A percentile compares a stretch with the other conserved stretches of the same genome.
Conservation (phyloP, 495 filamentous ascomycete genomes). For the Hypoxylon subgilvum region DNA sequence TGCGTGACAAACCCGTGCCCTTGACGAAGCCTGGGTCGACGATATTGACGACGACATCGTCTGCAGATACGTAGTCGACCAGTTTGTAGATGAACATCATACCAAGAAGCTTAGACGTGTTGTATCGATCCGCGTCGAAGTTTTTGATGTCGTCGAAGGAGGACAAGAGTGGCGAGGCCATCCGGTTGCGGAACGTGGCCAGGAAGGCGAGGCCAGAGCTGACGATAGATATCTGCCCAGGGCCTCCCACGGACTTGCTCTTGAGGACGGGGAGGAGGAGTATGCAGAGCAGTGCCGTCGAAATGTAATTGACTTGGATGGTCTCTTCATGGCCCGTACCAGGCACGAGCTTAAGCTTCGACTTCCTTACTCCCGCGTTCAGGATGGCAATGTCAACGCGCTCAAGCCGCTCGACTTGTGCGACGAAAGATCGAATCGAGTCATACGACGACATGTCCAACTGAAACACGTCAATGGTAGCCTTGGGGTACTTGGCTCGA, state of each 20-base stretch:
- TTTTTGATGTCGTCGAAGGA: slow-evolving; percentile 50
- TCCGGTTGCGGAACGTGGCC: slow-evolving; percentile 44
- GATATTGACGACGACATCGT: slow-evolving; percentile 57
- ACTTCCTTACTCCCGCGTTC: slow-evolving; percentile 56
- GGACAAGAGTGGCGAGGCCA: slow-evolving; percentile 44
- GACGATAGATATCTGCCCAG: slow-evolving; percentile 51
- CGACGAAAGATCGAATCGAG: slow-evolving; percentile 54
- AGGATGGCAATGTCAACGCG: slow-evolving; percentile 59
- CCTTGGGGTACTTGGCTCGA: slow-evolving; percentile 40
- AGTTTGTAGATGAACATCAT: slow-evolving; percentile 53
- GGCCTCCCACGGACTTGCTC: slow-evolving; percentile 37
- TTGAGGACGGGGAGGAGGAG: slow-evolving; percentile 58
- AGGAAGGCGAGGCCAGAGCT: slow-evolving; percentile 43
- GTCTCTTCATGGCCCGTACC: slow-evolving; percentile 56
- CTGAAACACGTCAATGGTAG: slow-evolving; percentile 60
- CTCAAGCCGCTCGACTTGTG: slow-evolving; percentile 42
- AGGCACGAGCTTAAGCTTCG: slow-evolving; percentile 37
- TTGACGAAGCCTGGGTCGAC: slow-evolving; percentile 54
- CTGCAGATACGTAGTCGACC: slow-evolving; percentile 46
- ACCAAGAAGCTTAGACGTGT: slow-evolving; percentile 49
- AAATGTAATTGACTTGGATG: slow-evolving; percentile 58
- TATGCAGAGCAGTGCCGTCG: slow-evolving; percentile 54
- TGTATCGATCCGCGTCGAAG: slow-evolving; percentile 46
- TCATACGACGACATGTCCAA: slow-evolving; percentile 58
- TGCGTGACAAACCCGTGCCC: slow-evolving; percentile 51